Conservation (phyloP, 1,139 yeast genomes). For the Kluyveromyces marxianus region DNA sequence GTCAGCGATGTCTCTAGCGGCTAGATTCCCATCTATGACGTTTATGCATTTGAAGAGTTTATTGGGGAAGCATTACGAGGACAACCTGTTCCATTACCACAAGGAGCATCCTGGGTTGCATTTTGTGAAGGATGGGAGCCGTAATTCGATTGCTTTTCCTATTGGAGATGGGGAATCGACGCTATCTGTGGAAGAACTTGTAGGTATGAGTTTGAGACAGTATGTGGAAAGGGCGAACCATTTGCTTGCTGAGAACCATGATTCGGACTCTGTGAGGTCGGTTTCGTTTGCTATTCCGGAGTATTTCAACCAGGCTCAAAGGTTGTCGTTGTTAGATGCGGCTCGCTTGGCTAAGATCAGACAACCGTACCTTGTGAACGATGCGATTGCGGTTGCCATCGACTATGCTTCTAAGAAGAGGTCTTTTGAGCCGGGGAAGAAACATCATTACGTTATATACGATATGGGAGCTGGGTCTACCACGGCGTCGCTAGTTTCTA, state of each 20-base stretch:
- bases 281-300: constrained; percentile 63
- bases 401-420: constrained; percentile 47
- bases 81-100: constrained; percentile 40
- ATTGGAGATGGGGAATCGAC: constrained; percentile 40
- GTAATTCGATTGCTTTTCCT: constrained; percentile 51
- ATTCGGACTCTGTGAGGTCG: constrained; percentile 51
- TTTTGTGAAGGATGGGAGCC: constrained; percentile 39
- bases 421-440: constrained; percentile 35
- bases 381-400: constrained; percentile 84
- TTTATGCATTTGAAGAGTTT: constrained; percentile 61
- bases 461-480: constrained; percentile 95
- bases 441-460: constrained; percentile 63
- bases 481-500: constrained; percentile 72
- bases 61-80: constrained; percentile 56
- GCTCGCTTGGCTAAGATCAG: constrained; percentile 32
- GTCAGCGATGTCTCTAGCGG: constrained; percentile 59
- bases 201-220: constrained; percentile 76
- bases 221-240: constrained; percentile 56
- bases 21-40: constrained; percentile 70
- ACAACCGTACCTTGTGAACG: constrained; percentile 73
- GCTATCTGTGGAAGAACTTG: constrained; percentile 61
- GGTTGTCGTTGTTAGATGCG: constrained; percentile 67
- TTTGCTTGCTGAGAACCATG: constrained; percentile 38
- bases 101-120: constrained; percentile 55
- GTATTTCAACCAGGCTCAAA: constrained; percentile 54